Evolutionary conservation across 1,139 yeast species (phyloP).

Genomic region (Lodderomyces margitis): DNA sequence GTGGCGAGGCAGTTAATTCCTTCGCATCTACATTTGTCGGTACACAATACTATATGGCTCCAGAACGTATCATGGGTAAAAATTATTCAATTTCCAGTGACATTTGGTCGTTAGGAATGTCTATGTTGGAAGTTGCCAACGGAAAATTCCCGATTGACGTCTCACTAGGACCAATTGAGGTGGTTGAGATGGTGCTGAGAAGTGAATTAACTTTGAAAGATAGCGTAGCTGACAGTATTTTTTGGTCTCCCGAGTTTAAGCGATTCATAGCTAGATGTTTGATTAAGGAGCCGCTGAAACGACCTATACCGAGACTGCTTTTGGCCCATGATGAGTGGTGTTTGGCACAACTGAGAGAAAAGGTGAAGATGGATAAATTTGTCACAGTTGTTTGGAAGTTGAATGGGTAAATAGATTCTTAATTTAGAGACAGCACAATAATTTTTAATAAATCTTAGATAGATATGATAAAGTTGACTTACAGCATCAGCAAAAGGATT

Average conservation of each 20-base stretch:
- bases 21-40: conserved; percentile 96
- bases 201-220: conserved; percentile 77
- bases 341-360: conserved; percentile 17
- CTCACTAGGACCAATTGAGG: conserved; percentile 73
- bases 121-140: conserved; percentile 87
- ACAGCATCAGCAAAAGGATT: too few species aligned
- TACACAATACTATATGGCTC: conserved; percentile 97
- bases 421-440: conserved; percentile 14
- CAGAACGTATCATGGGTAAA: conserved; percentile 92
- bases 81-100: conserved; percentile 94
- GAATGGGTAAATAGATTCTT: conserved; percentile 11
- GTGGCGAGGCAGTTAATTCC: conserved; percentile 94
- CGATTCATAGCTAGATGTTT: conserved; percentile 80
- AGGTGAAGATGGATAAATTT: conserved; percentile 84
- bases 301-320: conserved; percentile 95
- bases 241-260: conserved; percentile 81
- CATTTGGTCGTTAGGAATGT: conserved; percentile 93
- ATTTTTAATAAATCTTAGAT: not conserved
- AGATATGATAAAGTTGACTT: too few species aligned
- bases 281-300: conserved; percentile 70
- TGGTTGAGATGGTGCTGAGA: conserved; percentile 75
- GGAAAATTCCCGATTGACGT: conserved; percentile 71
- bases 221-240: conserved; percentile 70
- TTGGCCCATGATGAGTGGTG: conserved; percentile 27
- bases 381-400: conserved; percentile 74